Evolutionary conservation across 805 yeast genomes (phyloP).

Genomic region (Starmerella sirachaensis): DNA sequence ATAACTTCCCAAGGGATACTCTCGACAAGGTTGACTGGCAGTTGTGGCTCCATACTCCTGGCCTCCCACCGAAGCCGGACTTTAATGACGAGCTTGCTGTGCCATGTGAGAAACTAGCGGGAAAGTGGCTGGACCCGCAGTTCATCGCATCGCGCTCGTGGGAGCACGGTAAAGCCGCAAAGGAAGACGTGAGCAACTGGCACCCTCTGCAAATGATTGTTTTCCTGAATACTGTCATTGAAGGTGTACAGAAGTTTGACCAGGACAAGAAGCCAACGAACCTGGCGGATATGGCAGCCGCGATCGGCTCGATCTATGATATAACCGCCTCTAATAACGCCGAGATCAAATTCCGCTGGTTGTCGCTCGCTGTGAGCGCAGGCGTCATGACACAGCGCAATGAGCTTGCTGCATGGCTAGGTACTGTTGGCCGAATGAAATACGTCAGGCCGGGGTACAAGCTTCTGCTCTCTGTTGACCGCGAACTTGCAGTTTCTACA

Average conservation of each 20-base stretch:
- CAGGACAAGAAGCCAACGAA: constrained; percentile 21
- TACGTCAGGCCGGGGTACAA: constrained; percentile 80
- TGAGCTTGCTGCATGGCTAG: constrained; percentile 68
- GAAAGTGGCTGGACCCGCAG: constrained; percentile 45
- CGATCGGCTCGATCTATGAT: constrained; percentile 32
- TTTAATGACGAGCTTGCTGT: constrained; percentile 73
- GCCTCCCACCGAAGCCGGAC: constrained; percentile 78
- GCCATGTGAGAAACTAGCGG: constrained; percentile 53
- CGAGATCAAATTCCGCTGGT: constrained; percentile 73
- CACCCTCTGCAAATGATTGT: constrained; percentile 68
- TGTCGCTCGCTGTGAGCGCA: constrained; percentile 50
- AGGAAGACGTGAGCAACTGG: constrained; percentile 44
- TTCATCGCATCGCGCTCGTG: constrained; percentile 14
- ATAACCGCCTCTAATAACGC: constrained; percentile 54
- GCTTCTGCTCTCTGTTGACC: constrained; percentile 51
- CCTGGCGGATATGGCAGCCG: constrained; percentile 29
- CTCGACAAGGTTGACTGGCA: constrained; percentile 74
- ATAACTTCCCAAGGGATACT: constrained; percentile 39
- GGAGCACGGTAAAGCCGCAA: constrained; percentile 31
- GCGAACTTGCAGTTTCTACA: constrained; percentile 50
- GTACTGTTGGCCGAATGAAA: constrained; percentile 89
- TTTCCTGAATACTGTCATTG: constrained; percentile 53
- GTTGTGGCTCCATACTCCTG: constrained; percentile 67
- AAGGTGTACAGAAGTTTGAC: constrained; percentile 33
- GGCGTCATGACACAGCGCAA: constrained; percentile 34